Percentiles rank a stretch among this genome's conserved stretches.
Conservation (phyloP, 2,329 filamentous ascomycete species). For the Arthrocladium fulminans region DNA sequence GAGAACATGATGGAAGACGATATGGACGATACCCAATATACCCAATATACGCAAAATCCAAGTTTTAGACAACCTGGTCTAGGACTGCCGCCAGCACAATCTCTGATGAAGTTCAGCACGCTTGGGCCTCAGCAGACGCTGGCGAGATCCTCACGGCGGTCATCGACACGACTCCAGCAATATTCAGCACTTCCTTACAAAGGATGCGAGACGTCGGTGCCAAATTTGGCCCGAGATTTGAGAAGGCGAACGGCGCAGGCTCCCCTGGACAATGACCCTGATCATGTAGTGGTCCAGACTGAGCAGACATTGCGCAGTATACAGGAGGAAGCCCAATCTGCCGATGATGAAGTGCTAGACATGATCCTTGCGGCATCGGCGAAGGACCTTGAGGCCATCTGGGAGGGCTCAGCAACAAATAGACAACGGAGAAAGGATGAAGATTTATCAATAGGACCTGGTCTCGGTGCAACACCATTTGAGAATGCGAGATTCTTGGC, state of each 20-base stretch:
- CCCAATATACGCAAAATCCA: conserved; percentile 10
- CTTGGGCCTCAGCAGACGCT: conserved; percentile 28
- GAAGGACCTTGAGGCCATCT: conserved; percentile 15
- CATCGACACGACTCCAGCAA: conserved; percentile 8
- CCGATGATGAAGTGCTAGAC: conserved; percentile 27
- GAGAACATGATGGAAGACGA: conserved; percentile 27
- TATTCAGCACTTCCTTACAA: conserved; percentile 27
- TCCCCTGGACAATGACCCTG: conserved; percentile 53
- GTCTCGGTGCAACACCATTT: conserved; percentile 52
- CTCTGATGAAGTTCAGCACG: conserved; percentile 33
- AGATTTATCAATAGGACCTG: conserved; percentile 50
- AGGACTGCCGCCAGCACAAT: conserved; percentile 11
- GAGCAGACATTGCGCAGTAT: conserved; percentile 61
- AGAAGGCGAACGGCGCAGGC: conserved; percentile 50
- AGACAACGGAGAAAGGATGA: conserved; percentile 13
- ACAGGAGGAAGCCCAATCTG: conserved; percentile 41
- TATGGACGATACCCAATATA: conserved; percentile 33
- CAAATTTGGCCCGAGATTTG: conserved; percentile 62
- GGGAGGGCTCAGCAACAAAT: conserved; percentile 9
- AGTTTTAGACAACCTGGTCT: conserved; percentile 8
- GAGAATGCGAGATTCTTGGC: conserved; percentile 73
- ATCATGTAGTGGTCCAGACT: conserved; percentile 63
- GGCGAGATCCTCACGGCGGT: conserved; percentile 11
- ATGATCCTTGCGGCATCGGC: conserved; percentile 11
- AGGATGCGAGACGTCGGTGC: conserved; percentile 54